Conservation (phyloP, 257 asterid genomes). For the Salvia splendens region DNA sequence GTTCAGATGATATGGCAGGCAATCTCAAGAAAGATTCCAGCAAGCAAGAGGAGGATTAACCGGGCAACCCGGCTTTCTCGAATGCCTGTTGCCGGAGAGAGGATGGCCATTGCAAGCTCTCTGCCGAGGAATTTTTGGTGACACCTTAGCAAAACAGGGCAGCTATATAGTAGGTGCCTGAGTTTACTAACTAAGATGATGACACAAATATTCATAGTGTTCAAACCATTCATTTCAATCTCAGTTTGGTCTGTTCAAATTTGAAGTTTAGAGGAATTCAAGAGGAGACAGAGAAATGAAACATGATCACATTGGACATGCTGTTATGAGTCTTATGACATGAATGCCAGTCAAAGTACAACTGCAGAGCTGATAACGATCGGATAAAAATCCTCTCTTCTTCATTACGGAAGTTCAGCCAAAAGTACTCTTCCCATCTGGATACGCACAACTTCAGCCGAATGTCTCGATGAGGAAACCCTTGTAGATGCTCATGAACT, state of each 20-base stretch:
- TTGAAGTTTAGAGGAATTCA: not conserved
- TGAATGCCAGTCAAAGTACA: conserved; percentile 4
- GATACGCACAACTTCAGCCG: conserved; percentile 47
- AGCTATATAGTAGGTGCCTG: not conserved
- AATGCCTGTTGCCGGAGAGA: conserved; percentile 29
- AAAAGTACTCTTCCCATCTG: conserved; percentile 40
- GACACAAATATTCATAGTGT: not conserved
- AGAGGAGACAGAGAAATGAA: conserved; percentile 1
- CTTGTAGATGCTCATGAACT: conserved; percentile 96
- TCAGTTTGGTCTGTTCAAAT: not conserved
- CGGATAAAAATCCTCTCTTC: not conserved
- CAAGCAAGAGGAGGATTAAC: conserved; percentile 44
- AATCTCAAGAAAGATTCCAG: conserved; percentile 57
- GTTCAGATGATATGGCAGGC: conserved; percentile 86
- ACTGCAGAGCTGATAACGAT: not conserved
- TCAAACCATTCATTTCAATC: not conserved
- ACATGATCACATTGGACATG: conserved; percentile 23
- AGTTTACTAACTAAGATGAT: conserved; percentile 18
- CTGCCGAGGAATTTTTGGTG: conserved; percentile 61
- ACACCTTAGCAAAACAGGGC: conserved; percentile 15
- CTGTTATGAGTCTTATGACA: not conserved
- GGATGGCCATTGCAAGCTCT: conserved; percentile 32
- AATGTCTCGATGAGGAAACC: conserved; percentile 89
- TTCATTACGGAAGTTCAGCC: conserved; percentile 42
- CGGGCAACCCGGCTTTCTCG: conserved; percentile 38